phyloP scores from a whole-genome alignment of 2,329 filamentous ascomycete species.

The Fulvia fulva region DNA sequence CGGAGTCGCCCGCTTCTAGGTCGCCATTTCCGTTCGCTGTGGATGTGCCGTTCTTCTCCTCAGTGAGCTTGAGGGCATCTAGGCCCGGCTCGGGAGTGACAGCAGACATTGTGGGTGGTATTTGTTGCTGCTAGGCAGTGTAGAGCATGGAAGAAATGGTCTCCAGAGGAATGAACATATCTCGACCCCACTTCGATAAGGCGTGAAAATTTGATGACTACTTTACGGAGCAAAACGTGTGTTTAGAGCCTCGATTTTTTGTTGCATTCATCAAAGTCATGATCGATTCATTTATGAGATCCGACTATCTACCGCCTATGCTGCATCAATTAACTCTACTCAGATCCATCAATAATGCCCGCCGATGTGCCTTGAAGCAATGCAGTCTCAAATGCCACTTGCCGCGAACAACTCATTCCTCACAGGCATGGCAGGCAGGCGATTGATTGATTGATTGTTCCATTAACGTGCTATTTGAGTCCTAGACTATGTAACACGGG shows the following conservation, averaged over 20 bases:
- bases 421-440: too few relatives aligned
- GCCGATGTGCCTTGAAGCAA: too few relatives aligned
- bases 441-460: too few relatives aligned
- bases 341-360: too few relatives aligned
- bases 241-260: too few relatives aligned
- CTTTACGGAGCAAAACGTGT: neutral
- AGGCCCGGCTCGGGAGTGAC: conserved; percentile 27
- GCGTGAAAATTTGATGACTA: neutral
- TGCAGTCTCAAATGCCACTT: too few relatives aligned
- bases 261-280: neutral
- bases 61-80: conserved; percentile 25
- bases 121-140: neutral
- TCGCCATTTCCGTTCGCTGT: conserved; percentile 27
- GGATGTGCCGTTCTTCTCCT: conserved; percentile 23
- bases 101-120: conserved; percentile 25
- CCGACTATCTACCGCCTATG: too few relatives aligned
- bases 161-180: neutral
- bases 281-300: too few relatives aligned
- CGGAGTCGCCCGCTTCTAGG: conserved; percentile 34
- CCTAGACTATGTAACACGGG: too few relatives aligned
- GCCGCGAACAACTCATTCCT: too few relatives aligned
- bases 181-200: neutral
- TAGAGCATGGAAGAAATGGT: neutral
- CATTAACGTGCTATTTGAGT: too few relatives aligned
- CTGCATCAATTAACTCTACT: too few relatives aligned